A percentile compares a stretch with the other conserved stretches of the same genome.
Evolutionary conservation across 495 filamentous ascomycete species (phyloP).

Genomic region (Oleoguttula mirabilis): DNA sequence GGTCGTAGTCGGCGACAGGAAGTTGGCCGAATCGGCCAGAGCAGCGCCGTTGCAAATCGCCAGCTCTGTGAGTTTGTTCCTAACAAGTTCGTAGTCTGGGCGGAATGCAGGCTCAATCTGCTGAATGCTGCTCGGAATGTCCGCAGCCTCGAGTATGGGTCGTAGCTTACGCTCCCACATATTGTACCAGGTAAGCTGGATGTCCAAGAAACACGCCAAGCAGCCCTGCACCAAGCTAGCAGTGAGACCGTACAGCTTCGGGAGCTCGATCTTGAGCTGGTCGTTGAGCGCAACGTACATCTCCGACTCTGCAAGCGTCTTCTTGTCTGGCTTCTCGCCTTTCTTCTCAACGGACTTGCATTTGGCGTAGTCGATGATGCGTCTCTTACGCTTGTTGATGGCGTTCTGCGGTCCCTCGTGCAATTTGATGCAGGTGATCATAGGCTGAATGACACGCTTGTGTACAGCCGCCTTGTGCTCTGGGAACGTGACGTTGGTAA

Average conservation of each 20-base stretch:
- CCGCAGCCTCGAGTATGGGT: constrained; percentile 51
- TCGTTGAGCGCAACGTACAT: constrained; percentile 85
- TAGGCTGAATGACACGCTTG: constrained; percentile 76
- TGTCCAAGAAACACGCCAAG: constrained; percentile 64
- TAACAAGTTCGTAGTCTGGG: constrained; percentile 53
- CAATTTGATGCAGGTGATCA: constrained; percentile 65
- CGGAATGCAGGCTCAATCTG: constrained; percentile 52
- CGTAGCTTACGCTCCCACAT: constrained; percentile 71
- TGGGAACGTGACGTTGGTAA: constrained; percentile 61
- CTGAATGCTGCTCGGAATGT: constrained; percentile 50
- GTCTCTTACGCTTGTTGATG: constrained; percentile 86
- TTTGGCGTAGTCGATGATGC: constrained; percentile 74
- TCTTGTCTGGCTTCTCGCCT: constrained; percentile 71
- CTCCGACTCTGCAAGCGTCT: constrained; percentile 67
- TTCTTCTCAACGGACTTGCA: constrained; percentile 64
- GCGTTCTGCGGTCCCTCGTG: constrained; percentile 70
- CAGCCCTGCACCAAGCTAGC: constrained; percentile 68
- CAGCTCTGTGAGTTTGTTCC: constrained; percentile 41
- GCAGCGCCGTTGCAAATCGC: constrained; percentile 48
- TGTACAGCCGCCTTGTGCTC: constrained; percentile 73
- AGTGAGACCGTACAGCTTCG: constrained; percentile 68
- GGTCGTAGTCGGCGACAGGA: constrained; percentile 42
- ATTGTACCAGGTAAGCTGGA: constrained; percentile 67
- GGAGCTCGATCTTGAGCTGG: constrained; percentile 81
- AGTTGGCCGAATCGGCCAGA: constrained; percentile 41